Base-by-base conservation (phyloP, 805 yeast genomes). In the Candida insectalens region DNA sequence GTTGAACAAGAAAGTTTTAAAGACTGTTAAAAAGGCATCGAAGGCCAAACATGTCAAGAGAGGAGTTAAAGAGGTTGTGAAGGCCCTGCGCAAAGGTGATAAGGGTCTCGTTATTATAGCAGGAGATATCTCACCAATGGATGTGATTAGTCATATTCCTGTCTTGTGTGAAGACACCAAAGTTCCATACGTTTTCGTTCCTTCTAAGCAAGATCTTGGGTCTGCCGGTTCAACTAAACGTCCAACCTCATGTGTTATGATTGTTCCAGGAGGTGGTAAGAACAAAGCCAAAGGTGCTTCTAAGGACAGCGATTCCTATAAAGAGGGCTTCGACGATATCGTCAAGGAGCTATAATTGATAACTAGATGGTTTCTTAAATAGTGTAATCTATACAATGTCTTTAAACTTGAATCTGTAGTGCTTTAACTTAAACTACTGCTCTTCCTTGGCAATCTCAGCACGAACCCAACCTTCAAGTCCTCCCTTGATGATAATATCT, bases 201-300 rank as follows among this genome's bases (percentile, higher is more conserved):
- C 98, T 51, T 87, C 96, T 33, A 92, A 92, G 65, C 96, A 92
- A 67, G 97, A 92, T 57, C 73, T 92, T 46, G 99, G 99, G 23
- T 83, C 95, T 43, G 98, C 99, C 18, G 97, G 97, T 55, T 95
- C 96, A 41, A 92, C 98, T 37, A 92, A 92, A 70, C 82, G 99
- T 71, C 97, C 98, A 48, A 92, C 99, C 25, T 85, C 96, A 25
- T 88, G 95, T 59, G 95, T 92, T 20, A 84, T 92, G 85, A 74
- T 92, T 49, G 92, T 88, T 36, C 98, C 99, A 50, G 95, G 95
- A 38, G 94, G 95, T 36, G 87, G 88, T 40, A 74, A 76, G 60
- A 72, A 83, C 35, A 41, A 41, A 34, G 40, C 39, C 53, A 81
- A 77, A 67, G 81, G 79, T 60, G 72, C 73, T 46, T 69, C 72